These are phyloP conservation scores for Leccinellum rugosiceps DNA, from an alignment of 768 basidiomycete genomes.

Conservation along the genomic window DNA sequence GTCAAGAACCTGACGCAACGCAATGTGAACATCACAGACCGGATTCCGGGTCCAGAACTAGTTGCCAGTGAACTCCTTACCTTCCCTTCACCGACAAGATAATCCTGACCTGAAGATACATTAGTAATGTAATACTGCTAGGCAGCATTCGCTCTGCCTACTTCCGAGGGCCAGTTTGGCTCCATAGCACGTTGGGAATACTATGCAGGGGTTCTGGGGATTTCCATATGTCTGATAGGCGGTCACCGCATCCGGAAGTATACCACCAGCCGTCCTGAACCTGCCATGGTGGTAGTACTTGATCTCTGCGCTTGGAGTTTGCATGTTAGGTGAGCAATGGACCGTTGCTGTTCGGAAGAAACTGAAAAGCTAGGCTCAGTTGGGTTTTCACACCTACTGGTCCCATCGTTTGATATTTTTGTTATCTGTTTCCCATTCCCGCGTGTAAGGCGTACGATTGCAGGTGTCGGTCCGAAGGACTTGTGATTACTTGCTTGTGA, in stretches of 20 bases:
- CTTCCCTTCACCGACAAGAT: slow-evolving; percentile 52
- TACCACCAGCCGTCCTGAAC: slow-evolving; percentile 49
- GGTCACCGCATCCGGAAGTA: slow-evolving; percentile 54
- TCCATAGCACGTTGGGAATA: slow-evolving; percentile 60
- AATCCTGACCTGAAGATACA: slow-evolving; percentile 40
- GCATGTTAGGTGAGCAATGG: slow-evolving; percentile 7
- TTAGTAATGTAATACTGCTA: slow-evolving; percentile 1
- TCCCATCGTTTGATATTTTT: slow-evolving; percentile 2
- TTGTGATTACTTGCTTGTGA: neutral
- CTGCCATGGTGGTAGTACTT: slow-evolving; percentile 55
- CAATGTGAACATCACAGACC: neutral
- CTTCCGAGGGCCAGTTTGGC: slow-evolving; percentile 44
- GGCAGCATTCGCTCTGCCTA: slow-evolving; percentile 23
- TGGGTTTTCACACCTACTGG: neutral
- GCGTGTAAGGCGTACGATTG: neutral
- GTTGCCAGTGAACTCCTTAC: slow-evolving; percentile 27
- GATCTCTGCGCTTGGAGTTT: slow-evolving; percentile 24
- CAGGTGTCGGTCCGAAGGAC: neutral
- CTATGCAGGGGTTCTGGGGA: slow-evolving; percentile 50
- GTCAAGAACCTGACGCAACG: slow-evolving; percentile 41
- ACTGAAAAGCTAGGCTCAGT: neutral
- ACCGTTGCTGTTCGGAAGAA: neutral
- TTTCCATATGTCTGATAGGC: slow-evolving; percentile 59
- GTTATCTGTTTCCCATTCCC: neutral
- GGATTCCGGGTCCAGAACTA: neutral